Evolutionary conservation across 2,329 filamentous ascomycete species (phyloP).

Genomic region (Penicillium olsonii): DNA sequence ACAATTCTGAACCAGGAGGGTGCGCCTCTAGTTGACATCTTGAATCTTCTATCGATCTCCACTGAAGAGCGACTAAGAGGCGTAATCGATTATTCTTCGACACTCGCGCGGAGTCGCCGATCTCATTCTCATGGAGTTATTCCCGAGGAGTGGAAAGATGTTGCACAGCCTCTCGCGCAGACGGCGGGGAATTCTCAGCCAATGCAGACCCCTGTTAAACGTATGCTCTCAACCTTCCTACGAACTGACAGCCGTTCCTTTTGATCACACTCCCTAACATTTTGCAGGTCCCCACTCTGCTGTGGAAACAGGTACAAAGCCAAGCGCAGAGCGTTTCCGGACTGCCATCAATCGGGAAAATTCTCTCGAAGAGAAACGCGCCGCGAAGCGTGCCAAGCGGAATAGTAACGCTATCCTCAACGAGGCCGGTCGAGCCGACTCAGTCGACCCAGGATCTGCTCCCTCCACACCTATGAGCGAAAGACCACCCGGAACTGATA

Average conservation of each 20-base stretch:
- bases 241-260: neutral
- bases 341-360: conserved; percentile 67
- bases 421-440: conserved; percentile 55
- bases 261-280: neutral
- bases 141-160: conserved; percentile 72
- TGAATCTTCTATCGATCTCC: conserved; percentile 79
- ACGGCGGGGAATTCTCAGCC: conserved; percentile 42
- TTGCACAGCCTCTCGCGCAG: conserved; percentile 53
- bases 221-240: conserved; percentile 30
- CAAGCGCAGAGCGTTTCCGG: conserved; percentile 57
- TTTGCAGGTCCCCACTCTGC: conserved; percentile 39
- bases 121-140: conserved; percentile 77
- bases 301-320: conserved; percentile 45
- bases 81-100: conserved; percentile 74
- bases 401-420: conserved; percentile 57
- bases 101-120: conserved; percentile 70
- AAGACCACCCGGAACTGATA: conserved; percentile 61
- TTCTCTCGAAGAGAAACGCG: conserved; percentile 70
- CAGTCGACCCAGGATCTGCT: conserved; percentile 63
- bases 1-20: conserved; percentile 70
- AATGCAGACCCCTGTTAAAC: conserved; percentile 41
- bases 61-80: conserved; percentile 76
- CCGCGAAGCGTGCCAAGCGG: conserved; percentile 67
- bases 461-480: conserved; percentile 51
- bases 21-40: conserved; percentile 74